These are phyloP conservation scores for Suillus subaureus DNA, from an alignment of 768 basidiomycete species.

Conservation along the genomic window DNA sequence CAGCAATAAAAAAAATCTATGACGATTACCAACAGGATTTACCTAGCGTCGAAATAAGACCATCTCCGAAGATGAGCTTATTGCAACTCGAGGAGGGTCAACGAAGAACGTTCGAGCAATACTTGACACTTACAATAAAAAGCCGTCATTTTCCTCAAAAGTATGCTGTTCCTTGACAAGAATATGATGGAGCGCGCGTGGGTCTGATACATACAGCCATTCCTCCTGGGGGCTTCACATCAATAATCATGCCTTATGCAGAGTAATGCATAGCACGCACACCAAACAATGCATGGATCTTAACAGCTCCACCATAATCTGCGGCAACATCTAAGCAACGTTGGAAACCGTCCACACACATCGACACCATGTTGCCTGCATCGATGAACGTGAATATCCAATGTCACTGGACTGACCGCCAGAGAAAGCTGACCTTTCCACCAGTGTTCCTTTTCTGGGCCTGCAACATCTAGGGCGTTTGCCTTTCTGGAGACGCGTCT, in stretches of 20 bases:
- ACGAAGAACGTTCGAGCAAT: not conserved
- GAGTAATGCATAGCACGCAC: slow-evolving; percentile 26
- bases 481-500: not conserved
- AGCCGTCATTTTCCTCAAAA: slow-evolving; percentile 27
- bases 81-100: slow-evolving; percentile 5
- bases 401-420: not conserved
- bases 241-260: slow-evolving; percentile 24
- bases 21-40: not conserved
- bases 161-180: slow-evolving; percentile 28
- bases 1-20: not conserved
- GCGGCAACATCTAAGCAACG: not conserved
- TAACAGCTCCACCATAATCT: slow-evolving; percentile 1
- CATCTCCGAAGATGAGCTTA: slow-evolving; percentile 28
- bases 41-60: slow-evolving; percentile 31
- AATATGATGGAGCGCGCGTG: slow-evolving; percentile 31
- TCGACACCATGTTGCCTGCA: not conserved
- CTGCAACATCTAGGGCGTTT: not conserved
- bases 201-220: slow-evolving; percentile 30
- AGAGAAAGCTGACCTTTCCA: not conserved
- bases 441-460: slow-evolving; percentile 2
- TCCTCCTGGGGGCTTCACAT: slow-evolving; percentile 13
- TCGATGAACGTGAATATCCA: not conserved
- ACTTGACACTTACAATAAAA: slow-evolving; percentile 17
- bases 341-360: slow-evolving; percentile 2
- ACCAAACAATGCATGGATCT: slow-evolving; percentile 44